These are phyloP conservation scores for Lachnellula willkommii DNA, from an alignment of 2,329 filamentous ascomycete genomes.

Conservation along the genomic window DNA sequence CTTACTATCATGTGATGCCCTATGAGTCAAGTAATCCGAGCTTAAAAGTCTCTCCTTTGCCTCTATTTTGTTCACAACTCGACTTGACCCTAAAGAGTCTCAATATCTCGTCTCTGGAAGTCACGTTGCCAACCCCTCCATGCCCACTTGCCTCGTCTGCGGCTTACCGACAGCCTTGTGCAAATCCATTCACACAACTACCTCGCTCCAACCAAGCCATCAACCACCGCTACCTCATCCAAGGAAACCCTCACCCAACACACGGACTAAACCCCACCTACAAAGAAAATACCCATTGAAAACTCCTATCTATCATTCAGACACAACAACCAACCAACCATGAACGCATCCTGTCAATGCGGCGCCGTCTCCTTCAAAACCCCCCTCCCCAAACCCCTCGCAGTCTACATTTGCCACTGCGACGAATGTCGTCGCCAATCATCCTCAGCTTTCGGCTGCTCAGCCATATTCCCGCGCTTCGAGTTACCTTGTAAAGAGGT, in stretches of 20 bases:
- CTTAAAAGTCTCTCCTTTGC: neutral
- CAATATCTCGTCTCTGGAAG: too few species aligned
- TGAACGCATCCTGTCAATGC: conserved; percentile 48
- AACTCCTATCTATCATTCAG: conserved; percentile 41
- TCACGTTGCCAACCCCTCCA: too few species aligned
- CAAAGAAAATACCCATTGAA: neutral
- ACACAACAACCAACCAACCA: conserved; percentile 26
- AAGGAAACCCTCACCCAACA: too few species aligned
- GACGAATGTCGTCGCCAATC: conserved; percentile 60
- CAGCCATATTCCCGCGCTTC: conserved; percentile 66
- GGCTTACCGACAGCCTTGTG: too few species aligned
- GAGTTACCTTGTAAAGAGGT: conserved; percentile 44
- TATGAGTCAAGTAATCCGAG: neutral
- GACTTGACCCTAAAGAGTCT: too few species aligned
- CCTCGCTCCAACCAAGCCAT: too few species aligned
- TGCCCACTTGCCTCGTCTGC: too few species aligned
- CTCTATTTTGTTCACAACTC: too few species aligned
- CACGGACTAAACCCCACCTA: too few species aligned
- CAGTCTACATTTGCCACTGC: conserved; percentile 69
- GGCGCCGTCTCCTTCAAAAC: conserved; percentile 58
- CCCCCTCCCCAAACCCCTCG: conserved; percentile 52
- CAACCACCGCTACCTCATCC: too few species aligned
- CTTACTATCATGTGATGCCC: neutral
- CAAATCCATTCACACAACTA: too few species aligned
- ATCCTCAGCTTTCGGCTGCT: conserved; percentile 61